These are phyloP conservation scores for Parastagonospora avenae DNA, from an alignment of 2,329 filamentous ascomycete species.

Conservation along the genomic window DNA sequence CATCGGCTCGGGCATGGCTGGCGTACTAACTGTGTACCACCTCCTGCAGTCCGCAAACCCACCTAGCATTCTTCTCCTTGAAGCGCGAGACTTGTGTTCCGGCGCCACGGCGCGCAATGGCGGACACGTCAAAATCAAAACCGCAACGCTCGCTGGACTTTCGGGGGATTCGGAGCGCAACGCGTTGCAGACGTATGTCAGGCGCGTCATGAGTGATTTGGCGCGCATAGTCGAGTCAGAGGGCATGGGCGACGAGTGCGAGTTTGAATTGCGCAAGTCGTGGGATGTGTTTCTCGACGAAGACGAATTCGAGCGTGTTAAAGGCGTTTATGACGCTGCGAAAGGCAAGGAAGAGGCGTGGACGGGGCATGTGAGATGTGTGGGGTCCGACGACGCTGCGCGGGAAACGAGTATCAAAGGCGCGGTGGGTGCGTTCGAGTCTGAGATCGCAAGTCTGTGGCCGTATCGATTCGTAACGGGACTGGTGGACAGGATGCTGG, in stretches of 20 bases:
- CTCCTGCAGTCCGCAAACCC: conserved; percentile 20
- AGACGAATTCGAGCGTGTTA: conserved; percentile 7
- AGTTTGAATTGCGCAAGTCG: conserved; percentile 29
- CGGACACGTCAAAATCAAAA: conserved; percentile 54
- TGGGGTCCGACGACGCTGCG: conserved; percentile 13
- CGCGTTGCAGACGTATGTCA: conserved; percentile 21
- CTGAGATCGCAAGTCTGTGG: conserved; percentile 23
- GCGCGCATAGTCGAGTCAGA: conserved; percentile 17
- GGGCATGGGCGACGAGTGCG: conserved; percentile 23
- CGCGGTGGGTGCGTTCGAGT: conserved; percentile 25
- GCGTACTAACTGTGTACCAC: conserved; percentile 37
- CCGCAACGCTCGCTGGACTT: conserved; percentile 41
- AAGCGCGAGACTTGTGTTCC: conserved; percentile 29
- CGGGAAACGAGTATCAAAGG: conserved; percentile 23
- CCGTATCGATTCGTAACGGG: conserved; percentile 38
- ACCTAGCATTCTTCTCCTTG: conserved; percentile 23
- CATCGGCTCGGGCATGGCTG: conserved; percentile 43
- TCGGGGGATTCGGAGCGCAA: conserved; percentile 4
- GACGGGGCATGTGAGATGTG: conserved; percentile 19
- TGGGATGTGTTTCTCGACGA: conserved; percentile 23
- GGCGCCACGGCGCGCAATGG: conserved; percentile 38
- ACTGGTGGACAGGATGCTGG: conserved; percentile 19
- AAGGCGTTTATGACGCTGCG: conserved; percentile 11
- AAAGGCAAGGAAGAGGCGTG: conserved; percentile 14
- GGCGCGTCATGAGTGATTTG: conserved; percentile 11